phyloP scores from a whole-genome alignment of 164 flowering plant genomes.

The Vitis amurensis region DNA sequence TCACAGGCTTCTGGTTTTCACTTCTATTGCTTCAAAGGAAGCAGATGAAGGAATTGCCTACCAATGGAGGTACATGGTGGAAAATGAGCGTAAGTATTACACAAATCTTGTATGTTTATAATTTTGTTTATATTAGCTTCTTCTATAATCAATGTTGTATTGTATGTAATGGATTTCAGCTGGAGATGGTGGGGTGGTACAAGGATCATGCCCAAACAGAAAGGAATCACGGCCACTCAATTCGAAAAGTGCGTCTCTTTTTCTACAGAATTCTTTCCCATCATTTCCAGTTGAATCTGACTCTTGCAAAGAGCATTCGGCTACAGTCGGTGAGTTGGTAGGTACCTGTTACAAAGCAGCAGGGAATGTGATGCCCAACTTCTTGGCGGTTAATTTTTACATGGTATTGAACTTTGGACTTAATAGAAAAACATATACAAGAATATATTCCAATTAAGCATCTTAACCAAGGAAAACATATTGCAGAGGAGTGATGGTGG shows the following conservation, averaged over 20 bases:
- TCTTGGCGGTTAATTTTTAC: conserved; percentile 91
- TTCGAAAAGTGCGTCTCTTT: conserved; percentile 71
- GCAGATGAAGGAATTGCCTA: conserved; percentile 89
- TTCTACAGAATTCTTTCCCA: conserved; percentile 87
- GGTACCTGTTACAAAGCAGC: conserved; percentile 82
- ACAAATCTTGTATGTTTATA: neutral
- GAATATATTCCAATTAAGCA: neutral
- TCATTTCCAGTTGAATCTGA: conserved; percentile 69
- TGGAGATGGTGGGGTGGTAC: conserved; percentile 86
- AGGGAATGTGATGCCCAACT: conserved; percentile 84
- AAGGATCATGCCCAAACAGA: conserved; percentile 82
- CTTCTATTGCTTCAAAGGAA: conserved; percentile 89
- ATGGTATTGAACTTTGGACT: conserved; percentile 56
- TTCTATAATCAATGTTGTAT: neutral
- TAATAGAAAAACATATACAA: neutral
- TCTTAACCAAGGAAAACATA: conserved; percentile 20
- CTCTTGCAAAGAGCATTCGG: conserved; percentile 88
- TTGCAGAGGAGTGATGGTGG: conserved; percentile 97
- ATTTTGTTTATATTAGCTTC: neutral
- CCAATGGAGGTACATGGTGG: conserved; percentile 93
- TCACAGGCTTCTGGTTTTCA: conserved; percentile 85
- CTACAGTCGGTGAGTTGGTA: conserved; percentile 69
- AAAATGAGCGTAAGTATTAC: conserved; percentile 76
- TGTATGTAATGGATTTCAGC: conserved; percentile 51
- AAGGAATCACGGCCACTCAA: conserved; percentile 77